A percentile compares a stretch with the other conserved stretches of the same genome.
Conservation (phyloP, 805 yeast genomes). For the Myxozyma kluyveri region DNA sequence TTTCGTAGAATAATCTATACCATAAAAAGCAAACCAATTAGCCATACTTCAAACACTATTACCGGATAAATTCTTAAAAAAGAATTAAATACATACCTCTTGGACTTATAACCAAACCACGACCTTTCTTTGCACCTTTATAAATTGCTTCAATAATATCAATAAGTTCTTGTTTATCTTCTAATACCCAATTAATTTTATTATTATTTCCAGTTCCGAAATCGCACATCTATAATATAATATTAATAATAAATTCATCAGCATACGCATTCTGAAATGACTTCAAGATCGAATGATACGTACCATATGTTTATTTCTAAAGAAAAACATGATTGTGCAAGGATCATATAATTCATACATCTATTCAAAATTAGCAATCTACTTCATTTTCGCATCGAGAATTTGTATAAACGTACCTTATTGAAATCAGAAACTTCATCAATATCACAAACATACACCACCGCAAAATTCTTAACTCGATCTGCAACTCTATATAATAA, state of each 20-base stretch:
- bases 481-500: constrained; percentile 74
- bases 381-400: constrained; percentile 24
- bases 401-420: constrained; percentile 19
- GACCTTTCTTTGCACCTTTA: constrained; percentile 88
- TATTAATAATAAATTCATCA: neutral
- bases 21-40: neutral
- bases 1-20: constrained; percentile 32
- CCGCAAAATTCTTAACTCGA: constrained; percentile 83
- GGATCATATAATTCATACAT: constrained; percentile 92
- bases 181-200: constrained; percentile 77
- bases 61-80: neutral
- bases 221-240: constrained; percentile 70
- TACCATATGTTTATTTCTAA: constrained; percentile 51
- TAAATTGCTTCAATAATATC: constrained; percentile 87
- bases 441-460: constrained; percentile 81
- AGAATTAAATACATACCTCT: constrained; percentile 35
- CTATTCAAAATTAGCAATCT: constrained; percentile 44
- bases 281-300: neutral
- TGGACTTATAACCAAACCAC: constrained; percentile 86
- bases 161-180: constrained; percentile 82
- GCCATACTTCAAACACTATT: neutral
- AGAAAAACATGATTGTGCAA: constrained; percentile 89
- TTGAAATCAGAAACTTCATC: constrained; percentile 89
- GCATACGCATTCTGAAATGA: neutral
- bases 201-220: constrained; percentile 98